Percentiles rank a stretch among this genome's conserved stretches.
Evolutionary conservation across 345 rosid genomes (phyloP).

Genomic region (Eutrema japonicum): DNA sequence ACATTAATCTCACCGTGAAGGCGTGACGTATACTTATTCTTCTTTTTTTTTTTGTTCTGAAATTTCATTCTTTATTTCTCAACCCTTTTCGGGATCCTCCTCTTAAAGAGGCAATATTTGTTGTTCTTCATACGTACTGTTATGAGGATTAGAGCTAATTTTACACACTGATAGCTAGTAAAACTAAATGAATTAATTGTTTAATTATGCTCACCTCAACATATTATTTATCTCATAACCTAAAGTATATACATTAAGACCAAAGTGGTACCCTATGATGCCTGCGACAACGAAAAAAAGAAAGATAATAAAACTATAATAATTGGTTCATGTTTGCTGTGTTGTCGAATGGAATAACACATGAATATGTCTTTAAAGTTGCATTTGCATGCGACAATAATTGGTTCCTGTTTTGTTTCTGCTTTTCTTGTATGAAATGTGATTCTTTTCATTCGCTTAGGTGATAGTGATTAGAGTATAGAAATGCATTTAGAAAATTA

Average conservation of each 20-base stretch:
- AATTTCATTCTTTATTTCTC: too few relatives aligned
- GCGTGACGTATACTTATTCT: too few relatives aligned
- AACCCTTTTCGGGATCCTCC: too few relatives aligned
- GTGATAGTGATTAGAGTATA: neutral
- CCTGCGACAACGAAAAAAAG: neutral
- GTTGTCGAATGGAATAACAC: slow-evolving; percentile 7
- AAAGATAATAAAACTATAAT: neutral
- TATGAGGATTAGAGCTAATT: neutral
- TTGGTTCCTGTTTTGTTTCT: slow-evolving; percentile 23
- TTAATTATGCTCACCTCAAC: neutral
- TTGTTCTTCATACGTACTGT: neutral
- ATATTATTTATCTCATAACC: neutral
- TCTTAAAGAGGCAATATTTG: neutral
- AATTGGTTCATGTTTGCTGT: slow-evolving; percentile 8
- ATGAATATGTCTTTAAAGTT: slow-evolving; percentile 11
- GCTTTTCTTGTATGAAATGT: neutral
- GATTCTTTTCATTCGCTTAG: neutral
- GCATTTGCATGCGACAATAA: slow-evolving; percentile 28
- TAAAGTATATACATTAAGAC: neutral
- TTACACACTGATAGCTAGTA: neutral
- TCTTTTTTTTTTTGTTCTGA: too few relatives aligned
- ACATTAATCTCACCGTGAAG: too few relatives aligned
- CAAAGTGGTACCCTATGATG: neutral
- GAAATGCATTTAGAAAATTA: neutral
- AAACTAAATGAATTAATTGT: neutral